Base-by-base conservation (phyloP, 495 filamentous ascomycete genomes). In the Usnea hakonensis region DNA sequence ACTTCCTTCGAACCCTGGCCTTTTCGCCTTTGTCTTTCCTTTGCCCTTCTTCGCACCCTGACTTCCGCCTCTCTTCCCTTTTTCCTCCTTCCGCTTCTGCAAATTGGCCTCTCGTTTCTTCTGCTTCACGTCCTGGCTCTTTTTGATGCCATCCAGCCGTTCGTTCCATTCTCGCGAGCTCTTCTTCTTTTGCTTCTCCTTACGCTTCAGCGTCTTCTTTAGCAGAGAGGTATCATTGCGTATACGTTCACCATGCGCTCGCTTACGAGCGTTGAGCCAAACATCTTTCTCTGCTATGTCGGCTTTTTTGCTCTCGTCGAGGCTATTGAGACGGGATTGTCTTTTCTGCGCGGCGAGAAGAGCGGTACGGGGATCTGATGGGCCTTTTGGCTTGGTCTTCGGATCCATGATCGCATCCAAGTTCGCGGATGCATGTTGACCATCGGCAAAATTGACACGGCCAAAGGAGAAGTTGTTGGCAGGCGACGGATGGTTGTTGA, bases 171-270 rank as follows among this genome's bases (percentile, higher is more conserved):
- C 91, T 64, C 85, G 84, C 72, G 88, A 87, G 69, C 87, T 91
- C 82, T 92, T 95, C 75, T 83, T 87, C 84, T 97, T 98, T 35
- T 81, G 76, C 65, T 85, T 86, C 71, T 95, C 90, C 75, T 95
- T 91, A 64, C 93, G 85, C 81, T 97, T 97, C 62, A 97, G 76
- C 2, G 91, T 90, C 79, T 96, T 96, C 82, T 95, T 95, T 16
- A 98, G 81, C 38, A 97, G 72, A n/a, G 81, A 84, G 57, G 88
- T 88, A 71, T 95, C 89, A 64, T 97, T 91, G 62, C 85, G 81
- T n/a, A 96, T 85, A 67, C 91, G 90, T 71, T 96, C 91, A 33
- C 94, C 90, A 65, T 93, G 88, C 5, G 89, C 90, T 32, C 89
- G 86, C 73, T 92, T 90, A 74, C 90, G 85, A 9, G 93, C 94